Evolutionary conservation across 371 early-diverging fungal species (phyloP).

Genomic region (Mortierella sp.): DNA sequence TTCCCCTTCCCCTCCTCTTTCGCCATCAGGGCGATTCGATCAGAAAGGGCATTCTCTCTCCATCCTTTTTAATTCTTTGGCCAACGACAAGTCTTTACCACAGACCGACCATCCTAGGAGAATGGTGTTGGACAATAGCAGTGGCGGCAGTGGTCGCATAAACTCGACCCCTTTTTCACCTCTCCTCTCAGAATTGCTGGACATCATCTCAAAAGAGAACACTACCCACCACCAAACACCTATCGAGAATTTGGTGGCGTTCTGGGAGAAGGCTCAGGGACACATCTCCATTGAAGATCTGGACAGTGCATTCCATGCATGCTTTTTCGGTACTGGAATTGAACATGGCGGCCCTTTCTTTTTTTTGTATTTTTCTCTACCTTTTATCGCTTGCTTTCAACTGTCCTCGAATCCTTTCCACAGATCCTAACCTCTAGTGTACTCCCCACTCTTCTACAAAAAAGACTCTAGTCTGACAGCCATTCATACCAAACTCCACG

Average conservation of each 20-base stretch:
- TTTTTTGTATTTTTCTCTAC: too few species aligned
- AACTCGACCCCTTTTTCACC: not conserved
- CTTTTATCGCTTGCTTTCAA: not conserved
- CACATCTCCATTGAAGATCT: slow-evolving; percentile 20
- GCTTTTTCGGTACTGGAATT: slow-evolving; percentile 29
- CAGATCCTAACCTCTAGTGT: too few species aligned
- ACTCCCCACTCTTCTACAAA: not conserved
- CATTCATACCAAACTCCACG: slow-evolving; percentile 14
- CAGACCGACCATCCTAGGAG: not conserved
- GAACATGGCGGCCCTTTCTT: not conserved
- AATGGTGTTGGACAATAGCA: not conserved
- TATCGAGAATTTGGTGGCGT: slow-evolving; percentile 44
- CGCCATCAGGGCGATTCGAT: not conserved
- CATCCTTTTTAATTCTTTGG: not conserved
- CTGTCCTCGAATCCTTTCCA: not conserved
- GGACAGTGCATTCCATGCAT: slow-evolving; percentile 25
- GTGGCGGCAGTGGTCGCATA: not conserved
- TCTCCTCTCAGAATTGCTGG: slow-evolving; percentile 23
- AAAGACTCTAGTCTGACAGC: slow-evolving; percentile 9
- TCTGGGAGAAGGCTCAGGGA: slow-evolving; percentile 21
- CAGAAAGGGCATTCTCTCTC: not conserved
- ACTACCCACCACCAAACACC: slow-evolving; percentile 1
- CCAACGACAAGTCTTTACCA: not conserved
- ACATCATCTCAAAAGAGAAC: slow-evolving; percentile 8
- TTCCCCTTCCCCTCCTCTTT: too few species aligned